Base-by-base conservation (phyloP, 208 protist species). In the Strigomonas oncopelti region DNA sequence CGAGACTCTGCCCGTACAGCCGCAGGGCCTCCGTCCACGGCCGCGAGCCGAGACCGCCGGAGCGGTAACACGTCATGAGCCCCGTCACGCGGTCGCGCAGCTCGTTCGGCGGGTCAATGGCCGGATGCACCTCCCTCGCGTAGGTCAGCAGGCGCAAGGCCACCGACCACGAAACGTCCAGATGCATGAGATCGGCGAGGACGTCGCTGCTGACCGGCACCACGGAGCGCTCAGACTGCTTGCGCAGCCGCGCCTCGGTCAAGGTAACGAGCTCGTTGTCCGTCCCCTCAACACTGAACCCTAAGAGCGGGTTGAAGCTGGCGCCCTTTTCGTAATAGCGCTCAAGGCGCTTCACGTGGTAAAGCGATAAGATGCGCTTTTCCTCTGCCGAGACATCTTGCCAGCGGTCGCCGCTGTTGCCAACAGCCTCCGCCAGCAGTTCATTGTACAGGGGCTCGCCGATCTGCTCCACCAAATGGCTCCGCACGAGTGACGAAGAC, bases 1-100 rank as follows among this genome's bases (percentile, higher is more conserved):
- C 13, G 20, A 77, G 42, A 18, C 77, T 67, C 20, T 60, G 0
- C 22, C 78, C 59, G 77, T 95, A 95, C 34, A 95, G 52, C 51
- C 55, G 22, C 32, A 91, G 67, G 36, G 89, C 89, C 58, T 36
- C 22, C 55, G 13, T 9, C 87, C 89, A 95, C 46, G 89, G 86
- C 0, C 89, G 76, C 20, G 85, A 89, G 46, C 89, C 89, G 18
- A 91, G 54, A 25, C 74, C 72, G 42, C 84, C 83, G 18, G 72
- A 90, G 28, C 65, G 68, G 72, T 92, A 92, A 4, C 86, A 83
- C 9, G 83, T 91, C 89, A 92, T 90, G 28, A 95, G 75, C 0
- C 77, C 76, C 80, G 88, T 82, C 14, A 94, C 53, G 0, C 86
- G 80, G 53, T 89, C 73, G 20, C 74, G 78, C 89, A 95, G 89